Evolutionary conservation across 2,329 filamentous ascomycete genomes (phyloP).

Genomic region (Epichloe gansuensis): DNA sequence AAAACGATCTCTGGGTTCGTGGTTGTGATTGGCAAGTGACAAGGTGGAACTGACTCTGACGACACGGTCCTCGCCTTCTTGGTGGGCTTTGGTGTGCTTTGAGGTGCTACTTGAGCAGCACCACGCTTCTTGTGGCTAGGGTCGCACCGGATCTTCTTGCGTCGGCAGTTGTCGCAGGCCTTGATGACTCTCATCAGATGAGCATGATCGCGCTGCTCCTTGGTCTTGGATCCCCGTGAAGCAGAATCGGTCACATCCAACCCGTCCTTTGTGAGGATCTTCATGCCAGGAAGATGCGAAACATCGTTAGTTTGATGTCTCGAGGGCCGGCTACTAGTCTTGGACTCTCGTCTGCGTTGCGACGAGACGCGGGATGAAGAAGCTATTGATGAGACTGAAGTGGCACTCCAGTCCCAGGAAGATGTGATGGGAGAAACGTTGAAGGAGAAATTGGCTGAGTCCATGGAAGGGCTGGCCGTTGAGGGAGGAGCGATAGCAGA

Average conservation of each 20-base stretch:
- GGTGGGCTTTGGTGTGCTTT: constrained; percentile 20
- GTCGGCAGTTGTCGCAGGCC: constrained; percentile 50
- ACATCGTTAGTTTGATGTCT: constrained; percentile 30
- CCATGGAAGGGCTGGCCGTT: constrained; percentile 27
- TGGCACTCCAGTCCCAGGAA: constrained; percentile 32
- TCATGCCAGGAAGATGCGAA: constrained; percentile 48
- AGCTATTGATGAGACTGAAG: constrained; percentile 10
- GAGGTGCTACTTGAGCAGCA: constrained; percentile 20
- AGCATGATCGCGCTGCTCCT: constrained; percentile 55
- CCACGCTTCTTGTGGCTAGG: constrained; percentile 43
- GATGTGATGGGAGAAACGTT: constrained; percentile 38
- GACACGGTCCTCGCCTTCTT: constrained; percentile 28
- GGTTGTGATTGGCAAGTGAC: constrained; percentile 8
- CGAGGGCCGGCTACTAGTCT: constrained; percentile 13
- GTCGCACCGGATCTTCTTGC: constrained; percentile 52
- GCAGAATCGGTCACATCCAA: constrained; percentile 50
- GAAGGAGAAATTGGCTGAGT: constrained; percentile 36
- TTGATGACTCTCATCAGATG: constrained; percentile 56
- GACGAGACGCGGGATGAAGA: constrained; percentile 19
- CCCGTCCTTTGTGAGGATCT: constrained; percentile 53
- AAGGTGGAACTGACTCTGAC: constrained; percentile 10
- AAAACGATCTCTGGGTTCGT: neutral
- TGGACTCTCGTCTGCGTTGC: constrained; percentile 16
- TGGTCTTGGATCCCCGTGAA: constrained; percentile 51
- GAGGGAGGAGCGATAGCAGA: constrained; percentile 29